phyloP scores from a whole-genome alignment of 225 moss, liverwort and hornwort species.

The Sphagnum tenellum region DNA sequence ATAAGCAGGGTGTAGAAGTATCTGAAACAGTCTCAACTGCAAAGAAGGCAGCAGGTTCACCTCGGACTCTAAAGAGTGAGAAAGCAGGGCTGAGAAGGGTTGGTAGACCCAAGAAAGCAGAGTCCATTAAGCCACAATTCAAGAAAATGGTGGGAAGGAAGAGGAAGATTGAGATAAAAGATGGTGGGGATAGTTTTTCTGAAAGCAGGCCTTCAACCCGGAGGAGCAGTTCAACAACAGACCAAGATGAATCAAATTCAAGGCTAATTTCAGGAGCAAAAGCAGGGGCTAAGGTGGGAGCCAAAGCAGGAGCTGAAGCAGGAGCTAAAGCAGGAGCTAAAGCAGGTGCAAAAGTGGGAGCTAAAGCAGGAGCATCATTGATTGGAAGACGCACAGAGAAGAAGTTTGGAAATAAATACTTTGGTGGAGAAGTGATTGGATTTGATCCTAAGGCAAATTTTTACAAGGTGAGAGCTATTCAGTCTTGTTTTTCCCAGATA shows the following conservation, averaged over 20 bases:
- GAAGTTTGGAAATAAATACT: constrained; percentile 13
- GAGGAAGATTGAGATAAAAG: constrained; percentile 26
- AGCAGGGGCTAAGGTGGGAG: too few relatives aligned
- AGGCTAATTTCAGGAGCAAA: constrained; percentile 31
- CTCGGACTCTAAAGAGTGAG: constrained; percentile 9
- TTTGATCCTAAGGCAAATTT: constrained; percentile 29
- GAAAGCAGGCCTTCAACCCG: constrained; percentile 47
- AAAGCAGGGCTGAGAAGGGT: constrained; percentile 26
- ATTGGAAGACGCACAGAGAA: constrained; percentile 37
- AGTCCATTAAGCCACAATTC: constrained; percentile 5
- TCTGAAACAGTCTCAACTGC: constrained; percentile 17
- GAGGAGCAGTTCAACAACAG: constrained; percentile 20
- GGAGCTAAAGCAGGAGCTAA: too few relatives aligned
- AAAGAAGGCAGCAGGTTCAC: constrained; percentile 19
- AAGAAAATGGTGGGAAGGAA: constrained; percentile 14
- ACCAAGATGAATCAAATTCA: constrained; percentile 33
- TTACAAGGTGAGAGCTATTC: constrained; percentile 27
- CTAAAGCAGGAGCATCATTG: constrained; percentile 23
- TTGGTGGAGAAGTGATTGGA: constrained; percentile 29
- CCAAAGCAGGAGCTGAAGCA: too few relatives aligned
- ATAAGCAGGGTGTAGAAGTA: not conserved
- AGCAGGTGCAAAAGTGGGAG: too few relatives aligned
- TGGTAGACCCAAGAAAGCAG: constrained; percentile 37
- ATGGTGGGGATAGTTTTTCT: constrained; percentile 37
- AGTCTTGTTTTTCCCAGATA: not conserved